Base-by-base conservation (phyloP, 331 rosid genomes). In the Rhamnella rubrinervis region DNA sequence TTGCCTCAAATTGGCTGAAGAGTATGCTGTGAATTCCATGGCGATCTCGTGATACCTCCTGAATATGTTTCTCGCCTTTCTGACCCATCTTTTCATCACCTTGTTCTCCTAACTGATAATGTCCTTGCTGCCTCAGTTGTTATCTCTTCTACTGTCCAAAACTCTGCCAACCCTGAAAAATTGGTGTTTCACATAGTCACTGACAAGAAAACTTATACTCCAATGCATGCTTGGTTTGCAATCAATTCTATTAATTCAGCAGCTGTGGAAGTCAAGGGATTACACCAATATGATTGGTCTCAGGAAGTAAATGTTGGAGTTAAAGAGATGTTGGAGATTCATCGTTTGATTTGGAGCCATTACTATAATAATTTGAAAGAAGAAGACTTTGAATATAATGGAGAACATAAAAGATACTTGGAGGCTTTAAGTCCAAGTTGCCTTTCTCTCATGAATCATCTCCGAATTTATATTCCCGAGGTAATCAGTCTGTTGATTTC, bases 151-250 rank as follows among this genome's bases (percentile, higher is more conserved):
- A 70, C 97, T 0, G 56, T 88, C 71, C 82, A 85, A 75, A 86
- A 71, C 69, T 92, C 96, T 11, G 79, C 77, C 76, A 78, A 80
- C 76, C 97, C 97, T 10, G 87, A 82, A 66, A 90, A 83, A 2
- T 67, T 92, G 77, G 88, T 90, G 59, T 88, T 92, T 72, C 98
- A 92, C 77, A 83, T 92, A 39, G 87, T 92, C 65, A 92, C 96
- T 1, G 96, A 92, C 79, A 90, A 88, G 85, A 86, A 92, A 70
- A 92, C 98, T 47, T 92, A 84, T 65, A 86, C 93, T 57, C 82
- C 96, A 35, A 90, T 92, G 98, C 97, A 92, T 76, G 90, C 98
- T 19, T 92, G 97, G 98, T 92, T 92, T 80, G 96, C 98, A 66
- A 80, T 78, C 66, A 85, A 88, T 84, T 80, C 85, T 41, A 13